Base-by-base conservation (phyloP, 257 asterid genomes). In the Thymus quinquecostatus region DNA sequence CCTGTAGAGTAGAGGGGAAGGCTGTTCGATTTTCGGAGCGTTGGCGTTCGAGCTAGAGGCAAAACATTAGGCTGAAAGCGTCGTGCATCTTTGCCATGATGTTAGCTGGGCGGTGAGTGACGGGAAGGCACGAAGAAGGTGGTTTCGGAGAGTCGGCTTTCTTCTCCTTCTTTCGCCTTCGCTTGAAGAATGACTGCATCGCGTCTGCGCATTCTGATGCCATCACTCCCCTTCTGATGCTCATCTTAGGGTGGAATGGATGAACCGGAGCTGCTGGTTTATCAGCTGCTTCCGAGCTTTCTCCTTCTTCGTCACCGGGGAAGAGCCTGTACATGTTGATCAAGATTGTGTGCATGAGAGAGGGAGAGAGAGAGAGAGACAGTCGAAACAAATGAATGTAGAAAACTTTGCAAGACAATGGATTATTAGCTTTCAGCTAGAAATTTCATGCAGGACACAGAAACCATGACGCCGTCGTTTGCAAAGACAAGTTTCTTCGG, bases 201-300 rank as follows among this genome's bases (percentile, higher is more conserved):
- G 86, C 77, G 13, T 87, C 96, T 60, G 96, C 97, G 81, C 99
- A 92, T n/a, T 92, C 98, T 8, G 89, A 68, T 29, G 90, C 79
- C 74, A 95, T 75, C 21, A 95, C 89, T 30, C 93, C 90, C 58
- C 97, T 85, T 66, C 98, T 80, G 12, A 95, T 82, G 0, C 32
- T 78, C 61, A 95, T 89, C 48, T 88, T 88, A 36, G 99, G 96
- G 80, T 95, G 99, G 86, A 95, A 95, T 3, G 99, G 99, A 63
- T 95, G 99, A 57, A 88, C 78, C 1, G 99, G 98, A 54, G 98
- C 88, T 73, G 89, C 59, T 14, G 96, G 88, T 74, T 89, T 88
- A 38, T 89, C 93, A 49, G 78, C 74, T 83, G 73, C 68, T 67
- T 83, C 93, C 71, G 51, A 55, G n/a, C 60, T 83, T 48, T 65